Evolutionary conservation across 2,329 filamentous ascomycete species (phyloP), one percentile per base, ranked within the genome.

Genomic region (Fusarium hostae): DNA sequence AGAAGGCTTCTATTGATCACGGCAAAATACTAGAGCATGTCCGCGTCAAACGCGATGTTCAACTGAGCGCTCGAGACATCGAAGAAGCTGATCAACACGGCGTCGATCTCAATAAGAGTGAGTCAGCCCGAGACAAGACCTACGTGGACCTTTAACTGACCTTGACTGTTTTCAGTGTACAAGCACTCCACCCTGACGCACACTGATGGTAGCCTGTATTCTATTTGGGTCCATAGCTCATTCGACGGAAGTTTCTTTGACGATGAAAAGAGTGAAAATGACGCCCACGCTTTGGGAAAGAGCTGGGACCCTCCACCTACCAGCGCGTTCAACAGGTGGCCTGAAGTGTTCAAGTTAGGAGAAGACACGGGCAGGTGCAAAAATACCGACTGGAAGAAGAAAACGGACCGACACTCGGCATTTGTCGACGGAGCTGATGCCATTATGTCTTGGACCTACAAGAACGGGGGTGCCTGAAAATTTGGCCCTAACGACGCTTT

Each of bases 321-420:
- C 34, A 16, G 15, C 34, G 34, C 34, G 15, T 35, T 16, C 34
- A 35, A 47, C 44, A 28, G 18, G 28, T n/a, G 22, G 20, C 20
- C 45, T 28, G 16, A 50, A n/a, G 2, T 16, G 6, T 50, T 22
- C 6, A 2, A 34, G 4, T 9, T 18, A 4, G 15, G 32, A 2
- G 0, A 4, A 0, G 9, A n/a, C 9, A 16, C 20, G 13, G 15
- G 22, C 8, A 18, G 20, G 16, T 47, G 44, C 3, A 9, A 3
- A 6, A 4, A 5, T 0, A 4, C 44, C 15, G 16, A 24, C 7
- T 6, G 8, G 7, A 18, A 20, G 18, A 20, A 44, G 43, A 8
- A 5, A 26, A 48, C 45, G 2, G 2, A 22, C 45, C 11, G 22
- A 5, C 10, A 2, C 10, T 48, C 45, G 10, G 20, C 45, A 18